These are phyloP conservation scores for Coriaria nepalensis DNA, from an alignment of 306 rosid genomes.

Conservation along the genomic window DNA sequence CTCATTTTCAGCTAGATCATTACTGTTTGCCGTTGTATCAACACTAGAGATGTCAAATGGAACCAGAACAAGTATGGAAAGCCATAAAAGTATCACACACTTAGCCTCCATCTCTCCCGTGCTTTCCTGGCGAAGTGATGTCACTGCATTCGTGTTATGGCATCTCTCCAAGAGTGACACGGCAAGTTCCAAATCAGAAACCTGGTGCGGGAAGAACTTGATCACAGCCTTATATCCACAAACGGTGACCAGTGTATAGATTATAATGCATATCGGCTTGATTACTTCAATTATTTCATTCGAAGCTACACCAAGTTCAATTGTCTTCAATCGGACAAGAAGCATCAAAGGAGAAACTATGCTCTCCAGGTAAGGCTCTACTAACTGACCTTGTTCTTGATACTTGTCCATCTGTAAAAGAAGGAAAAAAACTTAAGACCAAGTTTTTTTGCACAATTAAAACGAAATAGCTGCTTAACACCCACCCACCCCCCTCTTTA, in stretches of 20 bases:
- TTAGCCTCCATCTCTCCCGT: slow-evolving; percentile 91
- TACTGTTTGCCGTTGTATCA: slow-evolving; percentile 52
- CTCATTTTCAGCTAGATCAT: slow-evolving; percentile 36
- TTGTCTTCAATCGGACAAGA: slow-evolving; percentile 53
- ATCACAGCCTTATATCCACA: slow-evolving; percentile 85
- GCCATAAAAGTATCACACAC: slow-evolving; percentile 89
- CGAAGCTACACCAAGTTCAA: slow-evolving; percentile 48
- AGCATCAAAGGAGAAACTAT: slow-evolving; percentile 74
- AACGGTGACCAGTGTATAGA: slow-evolving; percentile 64
- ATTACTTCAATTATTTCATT: slow-evolving; percentile 51
- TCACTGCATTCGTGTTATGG: slow-evolving; percentile 34
- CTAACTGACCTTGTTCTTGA: slow-evolving; percentile 87
- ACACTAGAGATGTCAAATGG: slow-evolving; percentile 87
- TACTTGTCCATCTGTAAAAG: slow-evolving; percentile 79
- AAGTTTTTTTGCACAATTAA: neutral
- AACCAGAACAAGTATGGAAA: slow-evolving; percentile 76
- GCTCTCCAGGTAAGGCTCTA: slow-evolving; percentile 87
- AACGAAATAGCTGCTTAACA: neutral
- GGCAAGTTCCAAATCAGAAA: slow-evolving; percentile 90
- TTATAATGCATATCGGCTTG: slow-evolving; percentile 68
- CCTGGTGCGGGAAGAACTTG: slow-evolving; percentile 90
- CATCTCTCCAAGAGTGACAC: slow-evolving; percentile 76
- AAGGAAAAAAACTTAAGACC: slow-evolving; percentile 1
- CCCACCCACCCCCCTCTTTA: neutral
- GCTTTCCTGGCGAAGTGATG: slow-evolving; percentile 70